A percentile compares a stretch with the other conserved stretches of the same genome.
phyloP scores from a whole-genome alignment of 148 eudicot species.

The Heliamphora exappendiculata region DNA sequence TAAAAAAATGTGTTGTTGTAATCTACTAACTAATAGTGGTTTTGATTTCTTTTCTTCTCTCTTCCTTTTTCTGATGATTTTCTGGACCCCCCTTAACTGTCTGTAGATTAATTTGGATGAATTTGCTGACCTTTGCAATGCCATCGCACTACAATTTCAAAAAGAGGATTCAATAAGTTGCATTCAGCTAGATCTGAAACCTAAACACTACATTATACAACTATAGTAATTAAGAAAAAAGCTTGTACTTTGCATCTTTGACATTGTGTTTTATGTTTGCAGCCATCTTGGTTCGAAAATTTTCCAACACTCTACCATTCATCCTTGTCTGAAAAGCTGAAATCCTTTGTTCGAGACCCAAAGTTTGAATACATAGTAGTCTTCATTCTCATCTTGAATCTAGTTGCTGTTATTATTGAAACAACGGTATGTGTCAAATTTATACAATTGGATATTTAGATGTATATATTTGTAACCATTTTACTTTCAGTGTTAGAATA shows the following conservation, averaged over 20 bases:
- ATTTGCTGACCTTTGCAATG: constrained; percentile 90
- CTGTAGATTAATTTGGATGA: constrained; percentile 73
- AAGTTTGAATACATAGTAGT: constrained; percentile 60
- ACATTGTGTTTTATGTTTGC: constrained; percentile 23
- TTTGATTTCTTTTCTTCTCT: not conserved
- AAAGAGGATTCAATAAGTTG: constrained; percentile 74
- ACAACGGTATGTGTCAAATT: constrained; percentile 57
- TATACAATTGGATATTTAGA: not conserved
- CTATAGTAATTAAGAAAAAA: not conserved
- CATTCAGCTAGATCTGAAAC: not conserved
- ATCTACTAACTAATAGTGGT: not conserved
- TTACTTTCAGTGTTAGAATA: not conserved
- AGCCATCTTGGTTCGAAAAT: constrained; percentile 58
- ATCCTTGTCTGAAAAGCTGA: constrained; percentile 46
- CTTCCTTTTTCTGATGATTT: not conserved
- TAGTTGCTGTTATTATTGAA: constrained; percentile 76
- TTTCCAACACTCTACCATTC: constrained; percentile 58
- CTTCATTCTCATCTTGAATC: constrained; percentile 59
- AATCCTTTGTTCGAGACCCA: constrained; percentile 54
- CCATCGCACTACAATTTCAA: constrained; percentile 78
- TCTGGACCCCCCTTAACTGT: constrained; percentile 1
- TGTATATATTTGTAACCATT: not conserved
- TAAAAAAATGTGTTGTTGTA: not conserved
- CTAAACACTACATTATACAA: not conserved
- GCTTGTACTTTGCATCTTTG: constrained; percentile 9